A percentile compares a stretch with the other conserved stretches of the same genome.
Conservation (phyloP, 371 early-diverging fungal genomes). For the Rhizopus delemar region DNA sequence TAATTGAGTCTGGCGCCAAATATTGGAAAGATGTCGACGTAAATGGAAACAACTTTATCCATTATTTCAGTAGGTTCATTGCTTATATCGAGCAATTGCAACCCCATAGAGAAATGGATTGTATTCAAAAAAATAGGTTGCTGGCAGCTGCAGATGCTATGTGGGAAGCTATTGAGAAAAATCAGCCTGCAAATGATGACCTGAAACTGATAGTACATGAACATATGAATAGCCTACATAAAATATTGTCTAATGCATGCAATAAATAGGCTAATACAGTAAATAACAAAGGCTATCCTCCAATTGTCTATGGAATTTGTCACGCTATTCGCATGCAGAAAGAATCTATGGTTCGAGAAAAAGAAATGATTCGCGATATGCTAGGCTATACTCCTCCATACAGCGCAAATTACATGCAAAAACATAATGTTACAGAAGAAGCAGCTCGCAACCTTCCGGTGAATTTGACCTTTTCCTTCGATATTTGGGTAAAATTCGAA, state of each 20-base stretch:
- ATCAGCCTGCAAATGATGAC: neutral
- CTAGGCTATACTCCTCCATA: neutral
- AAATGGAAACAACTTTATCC: constrained; percentile 42
- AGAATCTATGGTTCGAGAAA: constrained; percentile 16
- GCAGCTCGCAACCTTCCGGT: neutral
- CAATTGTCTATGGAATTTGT: constrained; percentile 23
- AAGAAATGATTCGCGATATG: constrained; percentile 12
- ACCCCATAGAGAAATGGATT: constrained; percentile 9
- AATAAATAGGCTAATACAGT: constrained; percentile 26
- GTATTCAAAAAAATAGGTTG: constrained; percentile 7
- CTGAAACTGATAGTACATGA: neutral
- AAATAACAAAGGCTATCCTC: constrained; percentile 34
- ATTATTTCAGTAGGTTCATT: constrained; percentile 29
- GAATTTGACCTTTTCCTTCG: constrained; percentile 11
- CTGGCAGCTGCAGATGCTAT: constrained; percentile 8
- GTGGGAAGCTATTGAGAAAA: constrained; percentile 12
- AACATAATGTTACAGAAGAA: neutral
- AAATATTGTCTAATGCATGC: neutral
- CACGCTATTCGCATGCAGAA: constrained; percentile 25
- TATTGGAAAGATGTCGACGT: constrained; percentile 26
- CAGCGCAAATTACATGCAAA: neutral
- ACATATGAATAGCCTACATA: neutral
- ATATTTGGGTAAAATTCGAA: constrained; percentile 9
- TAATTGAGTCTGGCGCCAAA: constrained; percentile 37
- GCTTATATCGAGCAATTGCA: constrained; percentile 12